Conservation (phyloP, 768 basidiomycete species). For the Naganishia randhawae region DNA sequence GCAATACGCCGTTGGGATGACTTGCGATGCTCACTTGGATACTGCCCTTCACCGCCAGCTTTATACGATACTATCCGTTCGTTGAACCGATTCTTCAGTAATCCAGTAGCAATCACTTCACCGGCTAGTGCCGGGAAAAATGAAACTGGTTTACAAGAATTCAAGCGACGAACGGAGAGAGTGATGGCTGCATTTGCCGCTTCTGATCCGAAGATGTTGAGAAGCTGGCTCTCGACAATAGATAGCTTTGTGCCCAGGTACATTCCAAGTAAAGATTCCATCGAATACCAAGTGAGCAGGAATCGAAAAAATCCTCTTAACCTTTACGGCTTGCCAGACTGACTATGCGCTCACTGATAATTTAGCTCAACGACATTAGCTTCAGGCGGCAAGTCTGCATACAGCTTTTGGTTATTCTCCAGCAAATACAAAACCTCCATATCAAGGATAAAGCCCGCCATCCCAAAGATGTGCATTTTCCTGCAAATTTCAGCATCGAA, state of each 20-base stretch:
- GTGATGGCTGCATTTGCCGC: not conserved
- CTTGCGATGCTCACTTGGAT: not conserved
- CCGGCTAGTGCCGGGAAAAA: not conserved
- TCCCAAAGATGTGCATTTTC: conserved; percentile 24
- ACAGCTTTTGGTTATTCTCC: conserved; percentile 23
- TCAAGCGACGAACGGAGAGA: not conserved
- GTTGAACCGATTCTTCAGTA: conserved; percentile 10
- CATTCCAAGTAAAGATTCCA: conserved; percentile 5
- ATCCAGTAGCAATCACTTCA: not conserved
- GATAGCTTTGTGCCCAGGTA: conserved; percentile 4
- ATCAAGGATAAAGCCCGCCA: conserved; percentile 26
- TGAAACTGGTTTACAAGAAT: conserved; percentile 5
- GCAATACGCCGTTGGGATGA: not conserved
- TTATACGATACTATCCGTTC: not conserved
- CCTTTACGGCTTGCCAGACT: not conserved
- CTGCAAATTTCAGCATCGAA: conserved; percentile 17
- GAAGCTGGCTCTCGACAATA: not conserved
- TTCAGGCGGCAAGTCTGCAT: conserved; percentile 20
- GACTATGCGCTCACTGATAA: not conserved
- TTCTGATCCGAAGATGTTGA: not conserved
- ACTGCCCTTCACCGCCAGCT: not conserved
- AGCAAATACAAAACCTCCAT: conserved; percentile 21
- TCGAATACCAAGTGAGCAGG: conserved; percentile 11
- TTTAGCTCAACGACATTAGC: conserved; percentile 11
- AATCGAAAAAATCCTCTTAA: not conserved